Percentiles rank a stretch among this genome's conserved stretches.
phyloP scores from a whole-genome alignment of 1,284 basidiomycete species.

The Leccinum griseonigrum region DNA sequence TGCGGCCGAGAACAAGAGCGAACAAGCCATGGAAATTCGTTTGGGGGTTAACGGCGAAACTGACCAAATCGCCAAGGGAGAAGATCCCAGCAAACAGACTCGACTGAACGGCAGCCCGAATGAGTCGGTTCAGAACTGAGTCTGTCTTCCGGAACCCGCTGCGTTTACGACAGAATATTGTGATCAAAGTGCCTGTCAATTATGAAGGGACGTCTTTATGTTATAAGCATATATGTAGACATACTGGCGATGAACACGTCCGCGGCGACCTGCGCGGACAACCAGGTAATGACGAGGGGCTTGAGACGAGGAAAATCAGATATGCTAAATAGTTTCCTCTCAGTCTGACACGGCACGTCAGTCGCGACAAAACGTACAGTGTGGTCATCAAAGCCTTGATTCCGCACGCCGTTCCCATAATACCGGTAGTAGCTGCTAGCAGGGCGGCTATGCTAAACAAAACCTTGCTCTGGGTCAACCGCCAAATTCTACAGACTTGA shows the following conservation, averaged over 20 bases:
- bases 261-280: slow-evolving; percentile 38
- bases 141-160: slow-evolving; percentile 46
- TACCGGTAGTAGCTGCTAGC: slow-evolving; percentile 35
- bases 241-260: slow-evolving; percentile 43
- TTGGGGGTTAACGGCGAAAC: slow-evolving; percentile 33
- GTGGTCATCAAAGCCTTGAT: slow-evolving; percentile 38
- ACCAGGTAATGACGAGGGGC: slow-evolving; percentile 38
- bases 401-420: slow-evolving; percentile 38
- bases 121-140: slow-evolving; percentile 43
- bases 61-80: slow-evolving; percentile 41
- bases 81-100: slow-evolving; percentile 45
- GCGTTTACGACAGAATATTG: slow-evolving; percentile 37
- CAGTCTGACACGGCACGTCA: neutral
- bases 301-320: slow-evolving; percentile 23
- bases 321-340: slow-evolving; percentile 22
- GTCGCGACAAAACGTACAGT: slow-evolving; percentile 29
- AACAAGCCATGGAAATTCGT: slow-evolving; percentile 32
- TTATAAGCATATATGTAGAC: neutral
- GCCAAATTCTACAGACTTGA: slow-evolving; percentile 21
- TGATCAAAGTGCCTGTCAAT: slow-evolving; percentile 31
- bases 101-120: slow-evolving; percentile 47
- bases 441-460: slow-evolving; percentile 34
- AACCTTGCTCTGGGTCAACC: slow-evolving; percentile 35
- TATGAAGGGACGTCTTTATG: neutral
- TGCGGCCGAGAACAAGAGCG: slow-evolving; percentile 31